phyloP scores from a whole-genome alignment of 331 rosid species.

The Acacia concinna region DNA sequence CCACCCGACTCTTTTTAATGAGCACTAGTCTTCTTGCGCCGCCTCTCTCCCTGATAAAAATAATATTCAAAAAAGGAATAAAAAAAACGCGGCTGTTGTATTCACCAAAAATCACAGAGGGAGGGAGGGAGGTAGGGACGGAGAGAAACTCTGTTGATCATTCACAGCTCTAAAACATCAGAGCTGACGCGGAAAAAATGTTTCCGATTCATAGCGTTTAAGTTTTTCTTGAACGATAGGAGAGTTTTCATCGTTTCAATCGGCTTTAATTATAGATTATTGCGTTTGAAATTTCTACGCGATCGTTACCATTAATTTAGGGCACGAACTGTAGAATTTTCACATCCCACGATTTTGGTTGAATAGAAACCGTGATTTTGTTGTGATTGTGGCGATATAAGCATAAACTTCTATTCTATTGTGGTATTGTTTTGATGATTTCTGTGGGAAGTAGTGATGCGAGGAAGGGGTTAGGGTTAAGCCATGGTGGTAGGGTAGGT shows the following conservation, averaged over 20 bases:
- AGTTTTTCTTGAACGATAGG: background rate
- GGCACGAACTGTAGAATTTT: conserved; percentile 23
- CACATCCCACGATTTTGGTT: conserved; percentile 40
- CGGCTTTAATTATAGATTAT: conserved; percentile 1
- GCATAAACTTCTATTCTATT: conserved; percentile 39
- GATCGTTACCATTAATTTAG: conserved; percentile 50
- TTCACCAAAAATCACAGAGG: conserved; percentile 53
- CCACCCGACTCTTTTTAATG: too few species aligned
- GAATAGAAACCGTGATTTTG: conserved; percentile 37
- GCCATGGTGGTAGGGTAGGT: conserved; percentile 54
- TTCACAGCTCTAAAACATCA: conserved; percentile 36
- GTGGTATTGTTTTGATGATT: conserved; percentile 55
- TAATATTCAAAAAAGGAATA: too few species aligned
- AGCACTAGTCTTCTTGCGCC: too few species aligned
- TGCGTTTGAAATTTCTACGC: conserved; percentile 37
- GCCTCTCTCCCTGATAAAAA: too few species aligned
- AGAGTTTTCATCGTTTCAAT: background rate
- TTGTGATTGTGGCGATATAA: conserved; percentile 43
- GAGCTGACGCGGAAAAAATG: conserved; percentile 28
- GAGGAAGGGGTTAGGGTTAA: conserved; percentile 66
- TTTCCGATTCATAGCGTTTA: background rate
- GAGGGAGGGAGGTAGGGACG: conserved; percentile 32
- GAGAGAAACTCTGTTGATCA: conserved; percentile 45
- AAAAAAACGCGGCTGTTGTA: conserved; percentile 59
- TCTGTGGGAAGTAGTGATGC: conserved; percentile 80